Evolutionary conservation across 2,329 filamentous ascomycete genomes (phyloP), one percentile per base, ranked within the genome.

Genomic region (Colletotrichum coccodes): DNA sequence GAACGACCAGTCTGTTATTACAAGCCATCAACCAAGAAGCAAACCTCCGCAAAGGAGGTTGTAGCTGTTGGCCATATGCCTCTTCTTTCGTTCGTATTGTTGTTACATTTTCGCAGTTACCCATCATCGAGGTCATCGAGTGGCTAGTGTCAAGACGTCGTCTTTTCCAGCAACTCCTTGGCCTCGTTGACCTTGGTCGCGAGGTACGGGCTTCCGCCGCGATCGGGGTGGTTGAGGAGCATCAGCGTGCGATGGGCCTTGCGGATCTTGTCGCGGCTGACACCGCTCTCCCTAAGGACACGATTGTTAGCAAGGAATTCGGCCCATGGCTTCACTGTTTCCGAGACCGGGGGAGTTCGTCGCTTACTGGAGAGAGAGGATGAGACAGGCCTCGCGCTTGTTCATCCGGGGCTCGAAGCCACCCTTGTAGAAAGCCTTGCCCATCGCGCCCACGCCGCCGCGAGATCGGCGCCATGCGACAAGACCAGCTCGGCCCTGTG

Each of bases 161-260:
- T 85, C 82, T 97, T 98, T 79, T 99, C 96, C 73, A 99, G 79
- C 71, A 98, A 89, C 79, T 98, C 95, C 82, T 99, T 99, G 44
- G 96, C 96, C 81, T 99, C 96, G 83, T 99, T 99, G 79, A 99
- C 92, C 82, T 99, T 99, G 61, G 95, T 98, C 16, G 96, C 96
- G 50, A 99, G 84, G 79, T 98, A 99, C 8, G 96, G 96, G 78
- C 94, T 98, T 44, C 96, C 96, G 73, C 96, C 96, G 78, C 96
- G 92, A 86, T 99, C 96, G 72, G 96, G 96, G 81, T 99, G 96
- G 86, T 99, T 99, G 73, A 97, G 86, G 64, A 99, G 90, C 95
- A 99, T 99, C 73, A 98, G 90, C 62, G 91, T 94, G 72, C 96
- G 92, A 83, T 99, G 96, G 75, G 95, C 94, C 84, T 98, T 98